Percentiles rank a stretch among this genome's conserved stretches.
Conservation (phyloP, 768 basidiomycete genomes). For the Dentipellis fragilis region DNA sequence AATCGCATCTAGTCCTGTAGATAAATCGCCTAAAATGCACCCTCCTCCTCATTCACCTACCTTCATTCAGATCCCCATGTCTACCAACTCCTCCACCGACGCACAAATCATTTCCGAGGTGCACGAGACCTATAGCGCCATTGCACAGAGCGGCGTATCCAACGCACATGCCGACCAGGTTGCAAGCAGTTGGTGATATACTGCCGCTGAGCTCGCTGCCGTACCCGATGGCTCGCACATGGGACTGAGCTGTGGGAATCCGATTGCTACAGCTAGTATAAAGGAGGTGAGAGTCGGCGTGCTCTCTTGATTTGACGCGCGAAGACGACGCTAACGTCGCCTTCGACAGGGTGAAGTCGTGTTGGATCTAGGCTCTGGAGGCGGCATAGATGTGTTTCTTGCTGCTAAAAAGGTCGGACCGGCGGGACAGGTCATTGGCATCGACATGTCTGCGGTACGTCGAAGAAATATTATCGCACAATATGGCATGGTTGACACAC, state of each 20-base stretch:
- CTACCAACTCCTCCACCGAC: not conserved
- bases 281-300: conserved; percentile 25
- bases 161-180: conserved; percentile 21
- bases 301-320: not conserved
- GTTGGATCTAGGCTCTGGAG: conserved; percentile 48
- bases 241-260: conserved; percentile 48
- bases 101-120: not conserved
- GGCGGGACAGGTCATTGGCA: conserved; percentile 39
- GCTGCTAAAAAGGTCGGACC: conserved; percentile 41
- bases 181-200: conserved; percentile 43
- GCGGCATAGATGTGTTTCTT: conserved; percentile 45
- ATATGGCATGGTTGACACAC: not conserved
- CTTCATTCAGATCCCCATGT: not conserved
- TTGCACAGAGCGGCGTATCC: not conserved
- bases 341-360: conserved; percentile 43
- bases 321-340: no score
- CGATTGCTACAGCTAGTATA: conserved; percentile 34
- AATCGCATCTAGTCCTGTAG: not conserved
- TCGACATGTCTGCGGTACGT: conserved; percentile 41
- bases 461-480: not conserved
- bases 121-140: not conserved
- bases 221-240: conserved; percentile 36
- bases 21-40: not conserved
- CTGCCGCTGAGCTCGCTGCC: conserved; percentile 28
- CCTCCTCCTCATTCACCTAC: not conserved